These are phyloP conservation scores for Linanthus parryae DNA, from an alignment of 148 eudicot species.

Conservation along the genomic window DNA sequence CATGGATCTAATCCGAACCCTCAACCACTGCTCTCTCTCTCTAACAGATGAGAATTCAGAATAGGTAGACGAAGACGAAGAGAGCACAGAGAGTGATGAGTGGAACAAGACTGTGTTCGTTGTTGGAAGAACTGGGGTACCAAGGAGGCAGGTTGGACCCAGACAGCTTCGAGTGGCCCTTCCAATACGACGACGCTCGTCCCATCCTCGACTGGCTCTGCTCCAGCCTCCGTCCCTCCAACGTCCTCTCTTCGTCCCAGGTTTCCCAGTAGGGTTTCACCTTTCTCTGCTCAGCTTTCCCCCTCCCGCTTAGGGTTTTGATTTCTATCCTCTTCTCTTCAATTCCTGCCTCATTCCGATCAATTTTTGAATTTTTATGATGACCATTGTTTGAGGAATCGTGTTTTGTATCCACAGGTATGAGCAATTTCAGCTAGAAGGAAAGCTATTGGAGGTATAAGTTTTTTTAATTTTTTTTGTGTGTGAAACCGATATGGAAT, in stretches of 20 bases:
- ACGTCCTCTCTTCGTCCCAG: conserved; percentile 82
- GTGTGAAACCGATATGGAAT: no score
- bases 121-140: conserved; percentile 73
- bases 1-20: no score
- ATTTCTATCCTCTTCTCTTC: no score
- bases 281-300: no score
- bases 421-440: conserved; percentile 61
- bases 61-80: neutral
- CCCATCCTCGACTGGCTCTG: conserved; percentile 95
- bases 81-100: conserved; percentile 35
- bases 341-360: no score
- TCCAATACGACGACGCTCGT: conserved; percentile 89
- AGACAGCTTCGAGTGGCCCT: conserved; percentile 98
- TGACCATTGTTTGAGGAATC: no score
- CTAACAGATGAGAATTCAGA: no score
- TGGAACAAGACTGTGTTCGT: conserved; percentile 56
- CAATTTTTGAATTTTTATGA: no score
- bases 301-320: no score
- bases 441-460: conserved; percentile 64
- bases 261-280: conserved; percentile 61
- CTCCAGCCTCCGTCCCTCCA: conserved; percentile 84
- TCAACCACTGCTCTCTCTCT: no score
- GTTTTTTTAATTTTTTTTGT: no score
- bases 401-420: no score
- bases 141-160: conserved; percentile 67